phyloP scores from a whole-genome alignment of 176 grass and related monocot genomes.

The Cenchrus americanus region DNA sequence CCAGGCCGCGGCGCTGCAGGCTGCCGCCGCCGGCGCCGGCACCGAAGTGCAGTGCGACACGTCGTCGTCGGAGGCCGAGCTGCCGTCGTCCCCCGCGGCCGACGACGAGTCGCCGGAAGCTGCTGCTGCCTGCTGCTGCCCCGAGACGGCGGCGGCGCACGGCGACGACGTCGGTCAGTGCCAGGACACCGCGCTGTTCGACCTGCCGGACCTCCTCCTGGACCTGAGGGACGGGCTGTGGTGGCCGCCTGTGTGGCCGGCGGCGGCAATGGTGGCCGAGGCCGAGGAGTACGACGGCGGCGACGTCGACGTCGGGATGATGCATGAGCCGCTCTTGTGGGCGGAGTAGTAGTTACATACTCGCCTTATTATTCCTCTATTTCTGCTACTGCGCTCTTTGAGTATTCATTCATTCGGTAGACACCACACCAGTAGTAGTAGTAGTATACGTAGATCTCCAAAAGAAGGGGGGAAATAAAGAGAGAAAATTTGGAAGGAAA shows the following conservation, averaged over 20 bases:
- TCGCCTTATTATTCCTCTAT: not conserved
- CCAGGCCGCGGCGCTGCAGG: constrained; percentile 59
- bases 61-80: not conserved
- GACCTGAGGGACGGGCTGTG: constrained; percentile 63
- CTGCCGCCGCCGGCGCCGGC: not conserved
- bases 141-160: not conserved
- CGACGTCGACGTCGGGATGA: constrained; percentile 35
- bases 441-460: not conserved
- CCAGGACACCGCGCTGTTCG: constrained; percentile 49
- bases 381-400: not conserved
- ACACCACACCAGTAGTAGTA: not conserved
- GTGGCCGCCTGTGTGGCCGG: constrained; percentile 45
- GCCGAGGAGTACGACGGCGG: constrained; percentile 55
- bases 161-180: not conserved
- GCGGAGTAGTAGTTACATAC: constrained; percentile 38
- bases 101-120: not conserved
- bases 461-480: not conserved
- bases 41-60: constrained; percentile 27
- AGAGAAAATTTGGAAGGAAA: not conserved
- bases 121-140: not conserved
- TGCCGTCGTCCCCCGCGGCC: not conserved
- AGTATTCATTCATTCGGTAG: not conserved
- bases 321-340: constrained; percentile 52
- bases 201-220: constrained; percentile 60
- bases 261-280: constrained; percentile 33